Conservation (phyloP, 1,284 basidiomycete genomes). For the Sanghuangporus baumii region DNA sequence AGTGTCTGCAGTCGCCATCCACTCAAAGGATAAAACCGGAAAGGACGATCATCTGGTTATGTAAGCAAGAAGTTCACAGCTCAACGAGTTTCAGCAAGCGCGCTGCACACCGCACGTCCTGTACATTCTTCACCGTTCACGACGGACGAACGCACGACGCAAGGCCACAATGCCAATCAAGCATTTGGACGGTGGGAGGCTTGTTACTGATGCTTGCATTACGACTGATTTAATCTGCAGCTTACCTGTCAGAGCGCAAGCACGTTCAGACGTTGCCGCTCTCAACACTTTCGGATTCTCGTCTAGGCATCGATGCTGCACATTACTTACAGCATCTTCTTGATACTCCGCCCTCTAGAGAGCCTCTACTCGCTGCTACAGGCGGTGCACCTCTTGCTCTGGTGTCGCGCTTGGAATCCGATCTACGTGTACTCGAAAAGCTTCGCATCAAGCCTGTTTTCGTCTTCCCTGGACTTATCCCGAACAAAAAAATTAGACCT, state of each 20-base stretch:
- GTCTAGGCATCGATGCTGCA: conserved; percentile 95
- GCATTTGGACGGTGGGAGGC: conserved; percentile 26
- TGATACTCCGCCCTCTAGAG: conserved; percentile 70
- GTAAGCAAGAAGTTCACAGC: background rate
- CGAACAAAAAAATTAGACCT: conserved; percentile 61
- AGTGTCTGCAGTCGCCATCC: background rate
- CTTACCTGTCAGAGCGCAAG: conserved; percentile 82
- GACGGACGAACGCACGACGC: background rate
- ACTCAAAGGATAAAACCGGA: background rate
- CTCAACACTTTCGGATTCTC: conserved; percentile 81
- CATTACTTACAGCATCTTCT: conserved; percentile 84
- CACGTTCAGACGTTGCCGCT: conserved; percentile 82
- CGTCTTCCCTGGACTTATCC: conserved; percentile 85
- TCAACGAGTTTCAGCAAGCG: background rate
- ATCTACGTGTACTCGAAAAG: conserved; percentile 87
- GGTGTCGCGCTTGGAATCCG: conserved; percentile 82
- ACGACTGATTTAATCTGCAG: background rate
- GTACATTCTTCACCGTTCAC: background rate
- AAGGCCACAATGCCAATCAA: conserved; percentile 25
- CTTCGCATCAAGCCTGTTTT: conserved; percentile 95
- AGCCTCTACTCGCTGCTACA: conserved; percentile 90
- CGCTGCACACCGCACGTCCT: background rate
- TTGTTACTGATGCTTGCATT: background rate
- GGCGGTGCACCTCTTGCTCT: conserved; percentile 89
- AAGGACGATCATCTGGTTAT: background rate